These are phyloP conservation scores for Yarrowia divulgata DNA, from an alignment of 805 yeast species.

Conservation along the genomic window DNA sequence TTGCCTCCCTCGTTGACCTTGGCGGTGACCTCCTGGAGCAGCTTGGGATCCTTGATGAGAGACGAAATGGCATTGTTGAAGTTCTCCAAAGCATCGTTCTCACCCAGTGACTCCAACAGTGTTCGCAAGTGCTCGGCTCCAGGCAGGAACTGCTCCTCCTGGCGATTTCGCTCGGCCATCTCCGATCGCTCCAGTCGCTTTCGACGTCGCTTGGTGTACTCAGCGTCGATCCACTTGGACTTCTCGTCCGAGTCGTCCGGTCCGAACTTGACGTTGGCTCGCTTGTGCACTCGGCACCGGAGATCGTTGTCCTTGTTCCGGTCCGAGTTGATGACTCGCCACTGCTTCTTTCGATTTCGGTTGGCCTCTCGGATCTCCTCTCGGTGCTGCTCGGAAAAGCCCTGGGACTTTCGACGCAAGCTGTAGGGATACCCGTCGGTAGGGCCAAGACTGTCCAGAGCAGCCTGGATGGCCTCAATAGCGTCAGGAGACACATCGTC, in stretches of 20 bases:
- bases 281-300: conserved; percentile 73
- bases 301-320: conserved; percentile 89
- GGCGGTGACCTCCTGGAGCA: conserved; percentile 44
- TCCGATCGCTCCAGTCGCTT: conserved; percentile 59
- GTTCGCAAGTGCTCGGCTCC: conserved; percentile 45
- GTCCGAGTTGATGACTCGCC: conserved; percentile 82
- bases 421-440: conserved; percentile 14
- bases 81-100: conserved; percentile 43
- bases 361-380: conserved; percentile 71
- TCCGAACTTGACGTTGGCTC: conserved; percentile 75
- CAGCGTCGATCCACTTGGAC: conserved; percentile 74
- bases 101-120: conserved; percentile 45
- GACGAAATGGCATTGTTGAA: conserved; percentile 46
- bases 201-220: conserved; percentile 69
- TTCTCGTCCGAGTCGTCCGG: conserved; percentile 59
- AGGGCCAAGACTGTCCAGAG: conserved; percentile 40
- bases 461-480: conserved; percentile 46
- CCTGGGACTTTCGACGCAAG: conserved; percentile 23
- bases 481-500: conserved; percentile 42
- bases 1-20: conserved; percentile 42
- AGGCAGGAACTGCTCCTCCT: conserved; percentile 15
- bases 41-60: conserved; percentile 46
- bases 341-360: conserved; percentile 77
- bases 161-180: conserved; percentile 32
- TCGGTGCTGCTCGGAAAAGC: conserved; percentile 51